Evolutionary conservation across 2,329 filamentous ascomycete genomes (phyloP).

Genomic region (Xylariaceae sp.): DNA sequence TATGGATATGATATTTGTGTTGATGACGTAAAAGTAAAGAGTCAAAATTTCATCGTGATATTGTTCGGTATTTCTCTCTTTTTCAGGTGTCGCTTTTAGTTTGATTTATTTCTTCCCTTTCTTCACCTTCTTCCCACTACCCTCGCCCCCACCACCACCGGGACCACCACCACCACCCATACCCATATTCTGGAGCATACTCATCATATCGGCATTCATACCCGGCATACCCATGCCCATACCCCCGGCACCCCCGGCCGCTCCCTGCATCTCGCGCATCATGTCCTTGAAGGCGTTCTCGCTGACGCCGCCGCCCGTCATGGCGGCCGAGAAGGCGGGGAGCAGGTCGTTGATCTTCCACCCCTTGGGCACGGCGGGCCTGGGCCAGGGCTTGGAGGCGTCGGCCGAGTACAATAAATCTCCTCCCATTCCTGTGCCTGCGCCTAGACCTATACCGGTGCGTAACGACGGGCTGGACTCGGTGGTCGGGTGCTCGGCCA

Average conservation of each 20-base stretch:
- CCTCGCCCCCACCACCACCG: conserved; percentile 21
- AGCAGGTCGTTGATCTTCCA: conserved; percentile 86
- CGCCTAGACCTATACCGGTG: conserved; percentile 27
- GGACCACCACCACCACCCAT: conserved; percentile 22
- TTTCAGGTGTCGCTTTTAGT: not conserved
- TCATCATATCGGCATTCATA: conserved; percentile 28
- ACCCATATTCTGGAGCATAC: conserved; percentile 21
- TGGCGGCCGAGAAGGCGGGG: conserved; percentile 80
- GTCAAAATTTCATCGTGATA: too few relatives aligned
- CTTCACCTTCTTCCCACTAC: conserved; percentile 42
- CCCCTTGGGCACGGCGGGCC: conserved; percentile 71
- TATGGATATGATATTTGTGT: not conserved
- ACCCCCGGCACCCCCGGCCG: conserved; percentile 34
- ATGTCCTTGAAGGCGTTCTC: conserved; percentile 96
- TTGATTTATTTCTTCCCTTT: conserved; percentile 32
- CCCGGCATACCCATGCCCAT: conserved; percentile 24
- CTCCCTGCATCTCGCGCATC: conserved; percentile 80
- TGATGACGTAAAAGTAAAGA: too few relatives aligned
- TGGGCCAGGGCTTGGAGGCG: conserved; percentile 67
- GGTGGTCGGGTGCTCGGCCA: conserved; percentile 72
- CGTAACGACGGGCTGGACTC: conserved; percentile 61
- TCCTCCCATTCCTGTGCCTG: conserved; percentile 65
- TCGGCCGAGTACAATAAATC: conserved; percentile 54
- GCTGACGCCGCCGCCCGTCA: conserved; percentile 87
- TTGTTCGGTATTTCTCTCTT: not conserved